Percentiles rank a stretch among this genome's conserved stretches.
Evolutionary conservation across 1,139 yeast genomes (phyloP).

Genomic region (Scheffersomyces parashehatae): DNA sequence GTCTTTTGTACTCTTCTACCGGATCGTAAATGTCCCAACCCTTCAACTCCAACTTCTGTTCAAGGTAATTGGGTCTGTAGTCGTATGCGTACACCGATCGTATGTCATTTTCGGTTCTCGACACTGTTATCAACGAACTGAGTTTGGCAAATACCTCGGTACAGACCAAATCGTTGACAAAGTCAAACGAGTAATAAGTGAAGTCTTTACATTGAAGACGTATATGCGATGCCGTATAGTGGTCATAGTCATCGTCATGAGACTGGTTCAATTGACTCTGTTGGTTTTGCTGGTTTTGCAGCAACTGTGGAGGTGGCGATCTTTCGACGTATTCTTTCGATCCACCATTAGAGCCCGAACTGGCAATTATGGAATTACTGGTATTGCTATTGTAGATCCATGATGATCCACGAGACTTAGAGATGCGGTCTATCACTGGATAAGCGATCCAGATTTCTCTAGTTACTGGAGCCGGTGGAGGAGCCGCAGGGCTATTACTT

Average conservation of each 20-base stretch:
- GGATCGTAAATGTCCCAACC: constrained; percentile 79
- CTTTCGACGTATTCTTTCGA: background rate
- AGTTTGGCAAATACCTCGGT: constrained; percentile 73
- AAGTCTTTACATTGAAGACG: constrained; percentile 84
- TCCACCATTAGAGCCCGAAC: constrained; percentile 3
- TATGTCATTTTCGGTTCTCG: constrained; percentile 31
- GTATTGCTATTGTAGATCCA: constrained; percentile 19
- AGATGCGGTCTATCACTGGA: constrained; percentile 75
- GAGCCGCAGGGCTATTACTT: constrained; percentile 6
- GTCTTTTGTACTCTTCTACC: constrained; percentile 63
- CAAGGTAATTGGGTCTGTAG: constrained; percentile 57
- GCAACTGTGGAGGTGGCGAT: background rate
- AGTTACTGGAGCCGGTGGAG: constrained; percentile 21
- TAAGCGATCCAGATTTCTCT: constrained; percentile 91
- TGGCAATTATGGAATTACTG: background rate
- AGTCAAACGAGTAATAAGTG: constrained; percentile 79
- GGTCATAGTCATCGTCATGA: constrained; percentile 9
- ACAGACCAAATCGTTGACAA: constrained; percentile 59
- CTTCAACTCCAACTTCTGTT: constrained; percentile 54
- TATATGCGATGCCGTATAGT: constrained; percentile 53
- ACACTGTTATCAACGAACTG: constrained; percentile 55
- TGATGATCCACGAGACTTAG: constrained; percentile 57
- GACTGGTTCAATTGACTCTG: constrained; percentile 2
- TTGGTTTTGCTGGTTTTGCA: background rate
- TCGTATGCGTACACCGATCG: constrained; percentile 51